Percentiles rank a stretch among this genome's conserved stretches.
phyloP scores from a whole-genome alignment of 306 rosid genomes.

The Quercus agrifolia region DNA sequence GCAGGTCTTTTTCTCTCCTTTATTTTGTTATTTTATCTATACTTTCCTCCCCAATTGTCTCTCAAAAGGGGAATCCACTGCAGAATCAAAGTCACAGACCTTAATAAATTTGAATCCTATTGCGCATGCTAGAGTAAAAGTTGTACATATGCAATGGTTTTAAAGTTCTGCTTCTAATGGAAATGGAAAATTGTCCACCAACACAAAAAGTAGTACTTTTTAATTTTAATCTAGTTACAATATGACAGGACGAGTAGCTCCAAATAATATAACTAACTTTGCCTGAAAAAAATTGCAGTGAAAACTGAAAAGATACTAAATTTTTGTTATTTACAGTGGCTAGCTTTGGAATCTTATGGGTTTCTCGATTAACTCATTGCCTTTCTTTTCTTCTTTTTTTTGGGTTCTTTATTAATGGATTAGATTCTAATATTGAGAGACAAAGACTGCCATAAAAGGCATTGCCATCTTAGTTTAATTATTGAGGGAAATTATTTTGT shows the following conservation, averaged over 20 bases:
- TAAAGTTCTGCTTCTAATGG: conserved; percentile 11
- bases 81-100: conserved; percentile 22
- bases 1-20: background rate
- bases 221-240: background rate
- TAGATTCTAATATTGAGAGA: too few relatives aligned
- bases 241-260: background rate
- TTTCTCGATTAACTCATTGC: background rate
- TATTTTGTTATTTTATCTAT: background rate
- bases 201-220: background rate
- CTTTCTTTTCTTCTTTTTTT: too few relatives aligned
- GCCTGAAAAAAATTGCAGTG: background rate
- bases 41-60: conserved; percentile 8
- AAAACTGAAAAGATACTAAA: too few relatives aligned
- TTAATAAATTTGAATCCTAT: conserved; percentile 8
- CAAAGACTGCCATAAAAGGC: too few relatives aligned
- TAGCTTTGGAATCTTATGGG: background rate
- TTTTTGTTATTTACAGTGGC: background rate
- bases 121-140: conserved; percentile 48
- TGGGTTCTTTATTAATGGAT: too few relatives aligned
- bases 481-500: too few relatives aligned
- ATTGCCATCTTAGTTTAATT: too few relatives aligned
- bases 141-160: conserved; percentile 13
- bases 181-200: background rate
- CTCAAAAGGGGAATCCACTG: conserved; percentile 76
- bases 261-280: background rate